These are phyloP conservation scores for Rhodomyrtus psidioides DNA, from an alignment of 441 rosid species.

Conservation along the genomic window DNA sequence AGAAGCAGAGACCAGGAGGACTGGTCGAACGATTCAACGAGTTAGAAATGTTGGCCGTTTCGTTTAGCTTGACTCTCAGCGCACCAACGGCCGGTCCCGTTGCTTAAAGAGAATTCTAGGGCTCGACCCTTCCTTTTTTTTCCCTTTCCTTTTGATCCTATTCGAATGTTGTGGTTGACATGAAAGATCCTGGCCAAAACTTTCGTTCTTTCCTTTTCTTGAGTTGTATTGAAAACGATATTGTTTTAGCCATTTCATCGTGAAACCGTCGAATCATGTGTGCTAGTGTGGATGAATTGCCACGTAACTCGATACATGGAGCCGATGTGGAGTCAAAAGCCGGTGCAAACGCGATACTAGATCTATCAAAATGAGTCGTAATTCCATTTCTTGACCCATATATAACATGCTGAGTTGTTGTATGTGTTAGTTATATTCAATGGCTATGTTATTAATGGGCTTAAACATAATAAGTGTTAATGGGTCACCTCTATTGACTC, in stretches of 20 bases:
- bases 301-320: background rate
- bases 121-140: background rate
- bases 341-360: too few species aligned
- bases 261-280: background rate
- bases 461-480: too few species aligned
- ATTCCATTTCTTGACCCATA: too few species aligned
- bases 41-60: background rate
- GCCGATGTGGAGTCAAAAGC: background rate
- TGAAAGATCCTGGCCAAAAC: background rate
- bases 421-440: too few species aligned
- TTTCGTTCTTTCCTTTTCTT: background rate
- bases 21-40: background rate
- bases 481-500: too few species aligned
- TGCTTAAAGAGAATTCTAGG: background rate
- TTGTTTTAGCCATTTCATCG: background rate
- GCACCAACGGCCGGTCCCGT: background rate
- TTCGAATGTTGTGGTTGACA: too few species aligned
- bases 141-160: background rate
- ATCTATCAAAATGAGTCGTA: too few species aligned
- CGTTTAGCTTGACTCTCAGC: background rate
- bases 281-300: background rate
- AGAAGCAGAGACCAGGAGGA: background rate
- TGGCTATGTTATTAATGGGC: too few species aligned
- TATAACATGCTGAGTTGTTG: too few species aligned
- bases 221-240: background rate